Base-by-base conservation (phyloP, 2,329 filamentous ascomycete species). In the Pestalotiopsis fici region DNA sequence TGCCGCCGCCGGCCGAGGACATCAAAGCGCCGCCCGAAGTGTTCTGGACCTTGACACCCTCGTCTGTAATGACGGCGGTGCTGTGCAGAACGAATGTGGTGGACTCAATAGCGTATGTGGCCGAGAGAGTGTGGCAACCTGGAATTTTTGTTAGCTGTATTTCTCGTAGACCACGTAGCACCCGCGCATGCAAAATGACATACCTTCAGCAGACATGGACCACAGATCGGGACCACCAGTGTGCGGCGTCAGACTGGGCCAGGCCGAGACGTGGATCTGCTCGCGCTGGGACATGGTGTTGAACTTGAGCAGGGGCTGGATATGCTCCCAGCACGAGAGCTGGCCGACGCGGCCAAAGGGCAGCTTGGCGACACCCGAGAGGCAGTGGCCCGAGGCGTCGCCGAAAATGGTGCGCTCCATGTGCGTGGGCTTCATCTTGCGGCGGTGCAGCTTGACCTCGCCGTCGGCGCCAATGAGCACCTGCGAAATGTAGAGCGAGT, bases 51-150 rank as follows among this genome's bases (percentile, higher is more conserved):
- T 83, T 72, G 13, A 86, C 79, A 0, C 82, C 86, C 15, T 78
- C 73, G 6, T 83, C 70, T 0, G 78, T 80, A 62, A 87, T 78
- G 2, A 89, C 79, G 0, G 81, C 75, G 0, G 86, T 87, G 60
- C 78, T 77, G 69, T 87, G 85, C 3, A 89, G 80, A 1, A 90
- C 87, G 68, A 85, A 90, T 0, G 84, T 75, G 9, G 80, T 79
- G 1, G 84, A 82, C 72, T 90, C 88, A 9, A 90, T 83, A 1
- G 88, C 87, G 70, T 89, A 88, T 0, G 83, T 81, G 68, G 85
- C 84, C 0, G 85, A 83, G 1, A 88, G 77, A 57, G 72, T 80
- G 35, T 79, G 80, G 66, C 79, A 82, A 4, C 80, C 80, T 69
- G 15, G 12, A 47, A 9, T 9, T 23, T 25, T 0, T 35, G 31